A percentile compares a stretch with the other conserved stretches of the same genome.
These are phyloP conservation scores for Cryptococcus sp. DNA, from an alignment of 1,284 basidiomycete species.

Conservation along the genomic window DNA sequence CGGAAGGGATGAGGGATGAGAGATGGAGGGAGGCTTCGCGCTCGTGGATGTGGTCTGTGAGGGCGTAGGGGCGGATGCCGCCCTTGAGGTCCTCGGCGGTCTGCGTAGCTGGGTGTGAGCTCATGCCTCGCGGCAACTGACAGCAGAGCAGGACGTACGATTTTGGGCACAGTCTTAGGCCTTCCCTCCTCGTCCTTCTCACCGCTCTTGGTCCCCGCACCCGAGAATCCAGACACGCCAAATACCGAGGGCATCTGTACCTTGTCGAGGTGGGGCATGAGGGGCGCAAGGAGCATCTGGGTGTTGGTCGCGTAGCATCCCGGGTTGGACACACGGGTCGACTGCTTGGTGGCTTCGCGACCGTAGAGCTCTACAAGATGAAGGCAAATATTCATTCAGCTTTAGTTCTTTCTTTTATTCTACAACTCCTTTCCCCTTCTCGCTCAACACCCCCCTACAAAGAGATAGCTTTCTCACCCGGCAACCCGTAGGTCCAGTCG, in stretches of 20 bases:
- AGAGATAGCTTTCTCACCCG: slow-evolving; percentile 70
- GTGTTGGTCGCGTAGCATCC: slow-evolving; percentile 95
- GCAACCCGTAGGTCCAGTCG: slow-evolving; percentile 95
- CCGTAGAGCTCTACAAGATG: slow-evolving; percentile 74
- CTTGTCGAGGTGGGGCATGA: slow-evolving; percentile 68
- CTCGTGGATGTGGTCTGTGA: slow-evolving; percentile 98
- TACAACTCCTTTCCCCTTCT: not conserved
- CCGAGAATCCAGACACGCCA: slow-evolving; percentile 90
- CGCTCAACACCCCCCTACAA: slow-evolving; percentile 6
- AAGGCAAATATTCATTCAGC: slow-evolving; percentile 21
- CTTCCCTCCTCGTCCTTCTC: slow-evolving; percentile 61
- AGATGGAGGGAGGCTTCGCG: slow-evolving; percentile 87
- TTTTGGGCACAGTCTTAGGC: slow-evolving; percentile 76
- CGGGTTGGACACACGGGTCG: slow-evolving; percentile 91
- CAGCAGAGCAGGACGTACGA: slow-evolving; percentile 51
- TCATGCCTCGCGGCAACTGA: not conserved
- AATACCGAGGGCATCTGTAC: slow-evolving; percentile 79
- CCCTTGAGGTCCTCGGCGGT: slow-evolving; percentile 67
- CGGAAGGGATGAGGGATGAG: slow-evolving; percentile 56
- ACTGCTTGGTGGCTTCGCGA: slow-evolving; percentile 62
- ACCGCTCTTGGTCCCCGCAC: slow-evolving; percentile 81
- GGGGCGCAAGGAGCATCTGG: slow-evolving; percentile 86
- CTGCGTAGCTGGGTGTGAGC: not conserved
- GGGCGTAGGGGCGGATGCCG: slow-evolving; percentile 75
- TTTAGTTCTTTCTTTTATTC: slow-evolving; percentile 13